These are phyloP conservation scores for Sanghuangporus baumii DNA, from an alignment of 1,284 basidiomycete genomes.

Conservation along the genomic window DNA sequence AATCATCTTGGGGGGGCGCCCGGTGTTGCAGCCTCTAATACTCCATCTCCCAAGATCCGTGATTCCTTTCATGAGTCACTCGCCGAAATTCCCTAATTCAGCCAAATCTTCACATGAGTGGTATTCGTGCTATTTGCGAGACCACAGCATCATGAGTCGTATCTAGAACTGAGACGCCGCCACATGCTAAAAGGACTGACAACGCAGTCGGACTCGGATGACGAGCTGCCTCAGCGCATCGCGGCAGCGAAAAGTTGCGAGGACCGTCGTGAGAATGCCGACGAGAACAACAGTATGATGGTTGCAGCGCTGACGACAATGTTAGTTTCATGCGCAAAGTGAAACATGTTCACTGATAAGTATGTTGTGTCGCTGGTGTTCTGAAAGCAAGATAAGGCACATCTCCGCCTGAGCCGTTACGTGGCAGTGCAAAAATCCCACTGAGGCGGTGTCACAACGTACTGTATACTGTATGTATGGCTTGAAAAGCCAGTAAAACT, in stretches of 20 bases:
- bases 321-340: background rate
- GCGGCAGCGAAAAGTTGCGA: background rate
- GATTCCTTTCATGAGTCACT: background rate
- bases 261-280: background rate
- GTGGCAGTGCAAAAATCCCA: background rate
- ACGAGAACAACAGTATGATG: background rate
- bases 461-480: no score
- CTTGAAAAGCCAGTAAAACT: background rate
- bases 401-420: background rate
- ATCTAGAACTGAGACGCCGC: background rate
- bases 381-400: background rate
- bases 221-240: background rate
- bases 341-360: background rate
- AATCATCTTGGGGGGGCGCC: background rate
- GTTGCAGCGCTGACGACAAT: background rate
- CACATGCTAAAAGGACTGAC: background rate
- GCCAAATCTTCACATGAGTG: background rate
- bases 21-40: background rate
- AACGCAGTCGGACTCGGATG: background rate
- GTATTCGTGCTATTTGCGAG: background rate
- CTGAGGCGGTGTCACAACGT: background rate
- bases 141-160: background rate
- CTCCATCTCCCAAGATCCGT: background rate
- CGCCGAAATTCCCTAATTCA: background rate
- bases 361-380: background rate